Conservation (phyloP, 1,139 yeast species). For the Yamadazyma membranifaciens region DNA sequence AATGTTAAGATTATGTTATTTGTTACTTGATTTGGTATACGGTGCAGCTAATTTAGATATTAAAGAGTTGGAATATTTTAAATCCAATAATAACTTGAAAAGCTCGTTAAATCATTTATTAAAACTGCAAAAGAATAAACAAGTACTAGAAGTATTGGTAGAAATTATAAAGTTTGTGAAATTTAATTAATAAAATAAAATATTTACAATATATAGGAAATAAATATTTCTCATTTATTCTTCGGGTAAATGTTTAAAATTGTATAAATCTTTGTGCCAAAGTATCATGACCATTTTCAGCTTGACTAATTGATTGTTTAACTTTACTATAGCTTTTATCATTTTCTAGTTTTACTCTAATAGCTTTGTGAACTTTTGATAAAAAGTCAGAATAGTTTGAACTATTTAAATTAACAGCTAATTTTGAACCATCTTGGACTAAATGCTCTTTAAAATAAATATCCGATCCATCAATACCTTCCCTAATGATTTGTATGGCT, state of each 20-base stretch:
- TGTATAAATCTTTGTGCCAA: constrained; percentile 42
- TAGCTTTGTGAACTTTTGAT: constrained; percentile 58
- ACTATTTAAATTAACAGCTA: constrained; percentile 29
- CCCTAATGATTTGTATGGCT: constrained; percentile 62
- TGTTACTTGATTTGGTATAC: constrained; percentile 31
- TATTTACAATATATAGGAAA: neutral
- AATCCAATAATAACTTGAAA: constrained; percentile 18
- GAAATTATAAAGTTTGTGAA: constrained; percentile 22
- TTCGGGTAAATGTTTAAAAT: constrained; percentile 19
- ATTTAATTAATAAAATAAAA: constrained; percentile 9
- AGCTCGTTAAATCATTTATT: constrained; percentile 18
- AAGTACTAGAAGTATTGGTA: constrained; percentile 18
- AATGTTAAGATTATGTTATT: constrained; percentile 33
- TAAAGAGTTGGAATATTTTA: constrained; percentile 11
- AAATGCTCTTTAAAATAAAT: constrained; percentile 56
- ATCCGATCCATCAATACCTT: constrained; percentile 63
- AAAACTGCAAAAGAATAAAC: constrained; percentile 15
- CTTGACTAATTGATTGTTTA: constrained; percentile 29
- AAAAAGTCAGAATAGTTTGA: constrained; percentile 63
- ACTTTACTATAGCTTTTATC: constrained; percentile 36
- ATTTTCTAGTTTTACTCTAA: constrained; percentile 52
- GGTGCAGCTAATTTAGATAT: constrained; percentile 19
- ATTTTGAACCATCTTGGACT: constrained; percentile 62
- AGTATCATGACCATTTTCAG: constrained; percentile 30
- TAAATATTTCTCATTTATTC: neutral